A percentile compares a stretch with the other conserved stretches of the same genome.
These are phyloP conservation scores for Leishmania martiniquensis DNA, from an alignment of 208 protist genomes.

Conservation along the genomic window DNA sequence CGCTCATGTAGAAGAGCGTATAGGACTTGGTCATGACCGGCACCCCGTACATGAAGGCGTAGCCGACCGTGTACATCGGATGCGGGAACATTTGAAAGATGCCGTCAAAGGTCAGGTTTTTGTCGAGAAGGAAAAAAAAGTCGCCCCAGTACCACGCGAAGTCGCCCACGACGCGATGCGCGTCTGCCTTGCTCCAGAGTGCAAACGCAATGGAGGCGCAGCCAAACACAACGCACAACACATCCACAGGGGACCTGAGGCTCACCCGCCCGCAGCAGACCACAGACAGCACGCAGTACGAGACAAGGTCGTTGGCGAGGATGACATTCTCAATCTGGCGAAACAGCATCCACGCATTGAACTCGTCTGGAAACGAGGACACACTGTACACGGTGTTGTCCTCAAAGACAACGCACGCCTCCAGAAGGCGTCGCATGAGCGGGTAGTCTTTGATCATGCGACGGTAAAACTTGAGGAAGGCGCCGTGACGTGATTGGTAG, in stretches of 20 bases:
- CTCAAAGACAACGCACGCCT: slow-evolving; percentile 58
- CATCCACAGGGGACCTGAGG: slow-evolving; percentile 38
- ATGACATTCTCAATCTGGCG: slow-evolving; percentile 94
- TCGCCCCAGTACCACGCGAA: slow-evolving; percentile 98
- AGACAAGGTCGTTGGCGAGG: slow-evolving; percentile 89
- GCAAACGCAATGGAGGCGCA: slow-evolving; percentile 80
- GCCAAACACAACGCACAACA: slow-evolving; percentile 79
- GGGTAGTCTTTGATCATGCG: slow-evolving; percentile 23
- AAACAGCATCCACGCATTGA: slow-evolving; percentile 96
- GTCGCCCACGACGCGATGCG: slow-evolving; percentile 95
- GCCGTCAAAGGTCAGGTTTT: slow-evolving; percentile 93
- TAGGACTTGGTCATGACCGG: slow-evolving; percentile 92
- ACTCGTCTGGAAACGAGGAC: slow-evolving; percentile 75
- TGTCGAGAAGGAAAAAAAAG: slow-evolving; percentile 96
- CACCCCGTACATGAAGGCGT: slow-evolving; percentile 94
- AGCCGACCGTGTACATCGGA: slow-evolving; percentile 96
- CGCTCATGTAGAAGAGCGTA: slow-evolving; percentile 92
- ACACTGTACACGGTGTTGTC: slow-evolving; percentile 53
- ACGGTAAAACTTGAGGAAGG: slow-evolving; percentile 54
- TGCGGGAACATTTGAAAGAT: slow-evolving; percentile 96
- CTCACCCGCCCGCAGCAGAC: slow-evolving; percentile 64
- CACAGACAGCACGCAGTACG: slow-evolving; percentile 77
- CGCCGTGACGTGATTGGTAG: slow-evolving; percentile 70
- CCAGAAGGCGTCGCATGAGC: slow-evolving; percentile 35
- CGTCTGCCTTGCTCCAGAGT: slow-evolving; percentile 94